A percentile compares a stretch with the other conserved stretches of the same genome.
These are phyloP conservation scores for Teratosphaeria viscida DNA, from an alignment of 2,329 filamentous ascomycete species.

Conservation along the genomic window DNA sequence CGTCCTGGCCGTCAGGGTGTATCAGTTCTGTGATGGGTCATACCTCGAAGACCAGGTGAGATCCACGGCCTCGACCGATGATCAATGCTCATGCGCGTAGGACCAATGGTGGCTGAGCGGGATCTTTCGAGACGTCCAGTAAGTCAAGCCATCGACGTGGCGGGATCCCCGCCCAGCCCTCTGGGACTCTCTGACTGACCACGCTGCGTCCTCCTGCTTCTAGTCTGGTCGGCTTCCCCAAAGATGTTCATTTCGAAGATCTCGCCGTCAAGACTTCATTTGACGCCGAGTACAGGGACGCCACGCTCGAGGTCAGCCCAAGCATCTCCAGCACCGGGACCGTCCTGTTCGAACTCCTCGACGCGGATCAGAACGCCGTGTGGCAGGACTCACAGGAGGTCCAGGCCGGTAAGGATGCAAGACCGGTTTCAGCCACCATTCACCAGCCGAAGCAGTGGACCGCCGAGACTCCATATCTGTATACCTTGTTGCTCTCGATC, in stretches of 20 bases:
- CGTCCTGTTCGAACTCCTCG: slow-evolving; percentile 1
- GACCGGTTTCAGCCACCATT: slow-evolving; percentile 26
- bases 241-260: slow-evolving; percentile 43
- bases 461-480: slow-evolving; percentile 55
- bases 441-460: slow-evolving; percentile 53
- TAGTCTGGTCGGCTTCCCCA: slow-evolving; percentile 44
- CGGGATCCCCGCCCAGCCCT: neutral
- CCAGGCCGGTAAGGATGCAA: neutral
- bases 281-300: slow-evolving; percentile 40
- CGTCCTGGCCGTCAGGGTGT: slow-evolving; percentile 52
- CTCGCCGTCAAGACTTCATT: slow-evolving; percentile 46
- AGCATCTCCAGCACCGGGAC: slow-evolving; percentile 23
- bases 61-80: neutral
- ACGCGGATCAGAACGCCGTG: neutral
- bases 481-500: slow-evolving; percentile 34
- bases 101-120: slow-evolving; percentile 23
- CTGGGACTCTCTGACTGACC: neutral
- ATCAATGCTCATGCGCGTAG: slow-evolving; percentile 22
- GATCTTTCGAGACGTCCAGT: slow-evolving; percentile 57
- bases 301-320: slow-evolving; percentile 31
- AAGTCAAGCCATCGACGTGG: neutral
- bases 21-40: slow-evolving; percentile 58
- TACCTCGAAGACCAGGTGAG: slow-evolving; percentile 7
- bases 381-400: neutral
- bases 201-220: neutral